Base-by-base conservation (phyloP, 306 rosid species). In the Vigna mungo region DNA sequence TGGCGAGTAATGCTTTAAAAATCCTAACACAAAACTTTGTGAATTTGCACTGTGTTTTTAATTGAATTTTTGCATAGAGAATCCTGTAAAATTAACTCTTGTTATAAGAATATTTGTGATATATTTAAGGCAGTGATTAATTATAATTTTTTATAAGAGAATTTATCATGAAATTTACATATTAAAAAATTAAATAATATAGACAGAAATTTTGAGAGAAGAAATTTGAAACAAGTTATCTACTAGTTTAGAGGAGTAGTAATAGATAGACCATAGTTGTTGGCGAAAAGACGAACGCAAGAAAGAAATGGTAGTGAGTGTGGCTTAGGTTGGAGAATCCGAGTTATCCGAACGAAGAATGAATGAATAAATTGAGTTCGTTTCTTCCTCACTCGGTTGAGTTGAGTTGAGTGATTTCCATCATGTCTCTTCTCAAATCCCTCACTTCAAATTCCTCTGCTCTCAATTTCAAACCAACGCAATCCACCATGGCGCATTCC, bases 401-500 rank as follows among this genome's bases (percentile, higher is more conserved):
- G 37, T 11, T 30, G 34, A 20, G 72, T 12, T 65, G 71, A 66
- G 53, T 39, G 7, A 18, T 58, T 56, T 6, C 70, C 86, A 71
- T 10, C 73, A 85, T 86, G 89, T 80, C 86, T 55, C 64, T 82
- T 76, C 71, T 85, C 81, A 83, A 86, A 63, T 86, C 92, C 71
- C 76, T 87, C 56, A 83, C 90, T 62, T 70, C 93, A 7, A 85
- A 71, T 85, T 86, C 91, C 34, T 83, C 88, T 7, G 69, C 89
- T 52, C 25, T 82, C 74, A 84, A 81, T 47, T 30, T 83, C 77
- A 85, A 82, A 60, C 77, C 86, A 44, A 65, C 75, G 27, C 85
- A 86, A 60, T 82, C 91, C 70, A 75, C 93, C 78, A 48, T 87
- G 80, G 53, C 71, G 12, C 86, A 82, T 17, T 11, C 91, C 75